Base-by-base conservation (phyloP, 129 eudicot species). In the Flaveria bidentis region DNA sequence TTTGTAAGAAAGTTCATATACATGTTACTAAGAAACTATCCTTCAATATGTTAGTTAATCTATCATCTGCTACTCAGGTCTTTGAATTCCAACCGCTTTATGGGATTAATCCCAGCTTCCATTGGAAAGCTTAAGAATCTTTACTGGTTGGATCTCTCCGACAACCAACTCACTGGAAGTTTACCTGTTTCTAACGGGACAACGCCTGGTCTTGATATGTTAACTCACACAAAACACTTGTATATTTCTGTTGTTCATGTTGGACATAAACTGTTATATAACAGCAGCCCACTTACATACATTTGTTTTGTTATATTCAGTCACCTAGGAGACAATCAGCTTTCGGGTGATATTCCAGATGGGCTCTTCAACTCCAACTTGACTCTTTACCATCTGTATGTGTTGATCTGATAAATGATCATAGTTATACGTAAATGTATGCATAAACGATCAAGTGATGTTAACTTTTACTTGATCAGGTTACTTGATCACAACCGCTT, bases 61-160 rank as follows among this genome's bases (percentile, higher is more conserved):
- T 51, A 41, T 22, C 8, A 22, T 53, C 44, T 16, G 44, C 58
- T 44, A 33, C 67, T 39, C 82, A 92, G 98, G 85, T 89, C 96
- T 20, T 76, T 92, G 55, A 92, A 89, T 76, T 66, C 85, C 30
- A 92, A 92, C 72, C 47, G 85, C 46, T 90, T 93, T 67, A 74
- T 75, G 16, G 95, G 95, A 61, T 4, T 69, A 55, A 90, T 93
- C 78, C 96, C 98, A 9, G 82, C 88, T 82, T 69, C 96, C 15
- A 82, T 92, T 76, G 97, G 97, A 13, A 81, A 70, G 5, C 82
- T 92, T 26, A 61, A 79, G 51, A 84, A 82, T 49, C 87, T 89
- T 76, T 79, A 86, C 64, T 92, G 93, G 96, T 83, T 92, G 78
- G 98, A 92, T 80, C 73, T 92, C 5, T 83, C 93, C 12, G 84